Conservation (phyloP, 176 grass and related monocot species). For the Phragmites australis region DNA sequence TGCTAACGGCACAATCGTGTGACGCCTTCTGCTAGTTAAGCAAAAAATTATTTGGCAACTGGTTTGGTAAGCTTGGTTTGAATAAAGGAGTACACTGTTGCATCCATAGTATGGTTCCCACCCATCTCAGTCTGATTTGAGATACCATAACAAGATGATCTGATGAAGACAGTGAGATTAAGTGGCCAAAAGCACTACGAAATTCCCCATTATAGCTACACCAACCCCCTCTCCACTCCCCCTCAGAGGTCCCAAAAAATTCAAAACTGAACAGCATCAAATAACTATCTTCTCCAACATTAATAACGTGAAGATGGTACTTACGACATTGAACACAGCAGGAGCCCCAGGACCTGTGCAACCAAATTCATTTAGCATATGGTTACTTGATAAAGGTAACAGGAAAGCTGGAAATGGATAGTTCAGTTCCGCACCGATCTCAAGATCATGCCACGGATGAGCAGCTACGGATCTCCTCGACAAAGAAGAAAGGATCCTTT, state of each 20-base stretch:
- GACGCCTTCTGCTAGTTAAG: neutral
- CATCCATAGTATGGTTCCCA: neutral
- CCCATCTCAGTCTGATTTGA: neutral
- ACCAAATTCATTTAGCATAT: slow-evolving; percentile 4
- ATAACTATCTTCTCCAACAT: neutral
- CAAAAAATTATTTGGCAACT: neutral
- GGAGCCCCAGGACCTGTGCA: slow-evolving; percentile 67
- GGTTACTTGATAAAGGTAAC: neutral
- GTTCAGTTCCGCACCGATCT: slow-evolving; percentile 51
- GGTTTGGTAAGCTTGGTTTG: neutral
- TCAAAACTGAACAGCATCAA: neutral
- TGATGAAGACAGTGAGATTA: neutral
- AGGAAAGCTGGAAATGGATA: neutral
- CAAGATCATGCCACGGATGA: slow-evolving; percentile 94
- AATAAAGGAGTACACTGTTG: neutral
- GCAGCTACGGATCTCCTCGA: slow-evolving; percentile 88
- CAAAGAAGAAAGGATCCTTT: slow-evolving; percentile 88
- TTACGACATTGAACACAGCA: slow-evolving; percentile 79
- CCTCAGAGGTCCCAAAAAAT: neutral
- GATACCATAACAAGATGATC: neutral
- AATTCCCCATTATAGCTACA: neutral
- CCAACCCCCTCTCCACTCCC: neutral
- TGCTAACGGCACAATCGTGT: neutral
- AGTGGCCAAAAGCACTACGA: neutral
- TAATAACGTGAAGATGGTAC: slow-evolving; percentile 6